Percentiles rank a stretch among this genome's conserved stretches.
These are phyloP conservation scores for Lentinus tigrinus DNA, from an alignment of 768 basidiomycete species.

Conservation along the genomic window DNA sequence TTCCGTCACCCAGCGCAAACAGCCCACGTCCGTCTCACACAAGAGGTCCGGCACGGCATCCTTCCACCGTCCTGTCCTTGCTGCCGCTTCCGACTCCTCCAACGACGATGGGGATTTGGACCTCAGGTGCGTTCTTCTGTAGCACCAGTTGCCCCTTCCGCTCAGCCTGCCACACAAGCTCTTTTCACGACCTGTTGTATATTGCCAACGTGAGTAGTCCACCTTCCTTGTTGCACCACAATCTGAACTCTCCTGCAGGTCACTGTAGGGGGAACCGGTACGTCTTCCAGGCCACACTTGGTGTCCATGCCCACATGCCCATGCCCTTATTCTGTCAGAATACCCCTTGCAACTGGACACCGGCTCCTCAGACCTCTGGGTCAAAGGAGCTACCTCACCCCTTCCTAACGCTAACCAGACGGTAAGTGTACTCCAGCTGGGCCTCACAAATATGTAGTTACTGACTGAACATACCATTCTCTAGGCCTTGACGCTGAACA, in stretches of 20 bases:
- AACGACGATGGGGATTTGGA: slow-evolving; percentile 35
- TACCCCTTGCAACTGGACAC: slow-evolving; percentile 81
- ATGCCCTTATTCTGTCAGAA: slow-evolving; percentile 36
- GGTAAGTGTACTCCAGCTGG: slow-evolving; percentile 18
- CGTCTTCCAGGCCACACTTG: slow-evolving; percentile 20
- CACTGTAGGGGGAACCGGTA: slow-evolving; percentile 62
- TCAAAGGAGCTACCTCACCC: slow-evolving; percentile 23
- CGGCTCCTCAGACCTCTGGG: slow-evolving; percentile 83
- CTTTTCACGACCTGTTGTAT: slow-evolving; percentile 76
- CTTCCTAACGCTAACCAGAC: slow-evolving; percentile 19
- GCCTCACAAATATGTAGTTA: not conserved
- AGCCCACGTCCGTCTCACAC: slow-evolving; percentile 24
- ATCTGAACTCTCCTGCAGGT: slow-evolving; percentile 42
- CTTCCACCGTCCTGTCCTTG: slow-evolving; percentile 25
- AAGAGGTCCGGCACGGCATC: slow-evolving; percentile 36
- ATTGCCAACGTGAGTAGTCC: slow-evolving; percentile 63
- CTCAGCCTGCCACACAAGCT: slow-evolving; percentile 39
- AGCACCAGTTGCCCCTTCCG: not conserved
- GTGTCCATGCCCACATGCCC: not conserved
- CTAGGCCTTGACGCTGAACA: slow-evolving; percentile 51
- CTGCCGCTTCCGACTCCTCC: slow-evolving; percentile 24
- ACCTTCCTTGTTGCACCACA: not conserved
- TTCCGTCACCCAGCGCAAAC: slow-evolving; percentile 47
- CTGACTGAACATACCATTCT: slow-evolving; percentile 1
- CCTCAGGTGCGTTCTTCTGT: slow-evolving; percentile 15